Conservation (phyloP, 352 stramenopile species). For the Phytophthora niederhauseri region DNA sequence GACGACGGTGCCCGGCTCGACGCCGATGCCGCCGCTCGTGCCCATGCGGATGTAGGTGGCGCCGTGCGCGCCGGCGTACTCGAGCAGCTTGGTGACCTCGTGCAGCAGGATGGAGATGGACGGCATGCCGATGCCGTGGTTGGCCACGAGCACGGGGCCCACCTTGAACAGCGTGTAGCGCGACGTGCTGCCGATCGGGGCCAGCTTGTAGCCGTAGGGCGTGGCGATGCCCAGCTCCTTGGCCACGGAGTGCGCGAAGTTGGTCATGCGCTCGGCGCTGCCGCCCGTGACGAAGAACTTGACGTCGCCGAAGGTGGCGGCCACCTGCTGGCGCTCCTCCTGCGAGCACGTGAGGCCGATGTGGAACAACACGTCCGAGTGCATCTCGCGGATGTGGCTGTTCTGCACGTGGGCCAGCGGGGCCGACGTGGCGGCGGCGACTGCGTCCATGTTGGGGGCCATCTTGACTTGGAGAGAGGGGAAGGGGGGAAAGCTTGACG, state of each 20-base stretch:
- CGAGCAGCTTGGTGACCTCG: slow-evolving; percentile 85
- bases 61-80: slow-evolving; percentile 65
- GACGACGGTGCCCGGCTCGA: slow-evolving; percentile 81
- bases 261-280: slow-evolving; percentile 76
- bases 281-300: slow-evolving; percentile 83
- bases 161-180: slow-evolving; percentile 87
- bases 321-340: slow-evolving; percentile 52
- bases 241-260: slow-evolving; percentile 66
- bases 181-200: slow-evolving; percentile 68
- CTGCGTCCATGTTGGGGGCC: slow-evolving; percentile 35
- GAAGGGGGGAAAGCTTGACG: not conserved
- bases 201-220: slow-evolving; percentile 67
- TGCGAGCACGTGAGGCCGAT: slow-evolving; percentile 67
- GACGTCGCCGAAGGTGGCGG: slow-evolving; percentile 69
- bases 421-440: slow-evolving; percentile 13
- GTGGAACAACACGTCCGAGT: slow-evolving; percentile 79
- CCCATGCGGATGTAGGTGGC: slow-evolving; percentile 82
- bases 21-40: slow-evolving; percentile 77
- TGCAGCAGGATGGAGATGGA: slow-evolving; percentile 85
- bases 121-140: slow-evolving; percentile 84
- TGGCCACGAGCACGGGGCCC: slow-evolving; percentile 75
- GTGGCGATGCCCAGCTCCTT: slow-evolving; percentile 58
- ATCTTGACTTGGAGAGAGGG: slow-evolving; percentile 20
- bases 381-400: slow-evolving; percentile 61
- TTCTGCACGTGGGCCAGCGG: slow-evolving; percentile 58